Conservation (phyloP, 2,329 filamentous ascomycete species). For the Xylariales sp. region DNA sequence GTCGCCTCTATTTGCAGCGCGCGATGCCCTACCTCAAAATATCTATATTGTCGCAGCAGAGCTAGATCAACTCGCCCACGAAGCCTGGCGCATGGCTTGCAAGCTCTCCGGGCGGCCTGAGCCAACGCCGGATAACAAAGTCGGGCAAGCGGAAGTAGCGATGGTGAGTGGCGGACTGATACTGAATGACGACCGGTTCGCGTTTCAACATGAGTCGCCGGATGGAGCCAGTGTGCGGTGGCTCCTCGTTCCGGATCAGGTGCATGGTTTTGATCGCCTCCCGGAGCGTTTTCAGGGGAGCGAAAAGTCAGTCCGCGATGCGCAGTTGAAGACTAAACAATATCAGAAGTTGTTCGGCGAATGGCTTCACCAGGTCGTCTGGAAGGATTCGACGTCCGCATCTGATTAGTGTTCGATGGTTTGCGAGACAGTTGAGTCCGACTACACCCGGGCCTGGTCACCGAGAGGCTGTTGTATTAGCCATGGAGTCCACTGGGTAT, state of each 20-base stretch:
- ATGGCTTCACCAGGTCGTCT: slow-evolving; percentile 26
- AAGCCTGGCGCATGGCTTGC: slow-evolving; percentile 34
- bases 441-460: slow-evolving; percentile 7
- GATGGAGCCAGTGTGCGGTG: slow-evolving; percentile 29
- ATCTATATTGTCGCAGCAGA: slow-evolving; percentile 40
- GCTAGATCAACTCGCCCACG: slow-evolving; percentile 40
- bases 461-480: neutral
- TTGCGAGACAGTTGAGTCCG: slow-evolving; percentile 2
- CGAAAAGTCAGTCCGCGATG: slow-evolving; percentile 25
- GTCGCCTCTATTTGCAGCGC: slow-evolving; percentile 30
- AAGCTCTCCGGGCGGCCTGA: slow-evolving; percentile 27
- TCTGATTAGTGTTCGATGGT: slow-evolving; percentile 11
- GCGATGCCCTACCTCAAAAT: slow-evolving; percentile 32
- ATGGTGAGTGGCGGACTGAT: slow-evolving; percentile 16
- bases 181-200: slow-evolving; percentile 30
- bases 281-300: slow-evolving; percentile 22
- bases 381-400: slow-evolving; percentile 16
- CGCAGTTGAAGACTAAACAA: slow-evolving; percentile 24
- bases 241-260: slow-evolving; percentile 36
- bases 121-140: slow-evolving; percentile 20
- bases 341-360: slow-evolving; percentile 25
- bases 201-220: slow-evolving; percentile 26
- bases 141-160: slow-evolving; percentile 22
- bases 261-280: slow-evolving; percentile 36
- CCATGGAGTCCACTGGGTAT: slow-evolving; percentile 1